These are phyloP conservation scores for Pseudocercospora musae DNA, from an alignment of 2,329 filamentous ascomycete genomes.

Conservation along the genomic window DNA sequence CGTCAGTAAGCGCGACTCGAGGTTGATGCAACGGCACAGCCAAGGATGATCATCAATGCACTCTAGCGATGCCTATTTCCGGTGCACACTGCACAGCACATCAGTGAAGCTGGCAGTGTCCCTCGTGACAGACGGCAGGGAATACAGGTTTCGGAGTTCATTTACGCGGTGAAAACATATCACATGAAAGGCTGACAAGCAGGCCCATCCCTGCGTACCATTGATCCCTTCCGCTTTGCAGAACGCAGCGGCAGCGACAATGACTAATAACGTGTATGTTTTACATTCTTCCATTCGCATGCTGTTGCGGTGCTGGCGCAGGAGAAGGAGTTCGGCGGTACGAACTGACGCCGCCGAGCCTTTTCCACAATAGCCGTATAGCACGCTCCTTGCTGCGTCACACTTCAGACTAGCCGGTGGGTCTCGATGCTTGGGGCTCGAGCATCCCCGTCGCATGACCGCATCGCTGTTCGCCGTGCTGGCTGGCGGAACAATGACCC, in stretches of 20 bases:
- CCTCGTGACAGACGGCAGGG: not conserved
- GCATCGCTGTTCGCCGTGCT: constrained; percentile 7
- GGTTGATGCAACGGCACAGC: too few relatives aligned
- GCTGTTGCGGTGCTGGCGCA: not conserved
- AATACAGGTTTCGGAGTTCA: not conserved
- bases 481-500: constrained; percentile 5
- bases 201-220: not conserved
- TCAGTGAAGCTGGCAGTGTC: not conserved
- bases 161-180: not conserved
- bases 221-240: not conserved
- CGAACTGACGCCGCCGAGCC: constrained; percentile 3
- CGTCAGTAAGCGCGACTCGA: too few relatives aligned
- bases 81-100: not conserved
- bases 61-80: not conserved
- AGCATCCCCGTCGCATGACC: not conserved
- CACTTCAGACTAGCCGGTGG: constrained; percentile 1
- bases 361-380: constrained; percentile 11
- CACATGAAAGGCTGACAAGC: not conserved
- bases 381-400: constrained; percentile 12
- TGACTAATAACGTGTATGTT: not conserved
- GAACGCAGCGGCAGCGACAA: not conserved
- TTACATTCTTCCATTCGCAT: too few relatives aligned
- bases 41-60: not conserved
- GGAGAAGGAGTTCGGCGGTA: not conserved
- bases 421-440: constrained; percentile 2